Evolutionary conservation across 1,139 yeast species (phyloP), one percentile per base, ranked within the genome.

Genomic region (Diutina catenulata): DNA sequence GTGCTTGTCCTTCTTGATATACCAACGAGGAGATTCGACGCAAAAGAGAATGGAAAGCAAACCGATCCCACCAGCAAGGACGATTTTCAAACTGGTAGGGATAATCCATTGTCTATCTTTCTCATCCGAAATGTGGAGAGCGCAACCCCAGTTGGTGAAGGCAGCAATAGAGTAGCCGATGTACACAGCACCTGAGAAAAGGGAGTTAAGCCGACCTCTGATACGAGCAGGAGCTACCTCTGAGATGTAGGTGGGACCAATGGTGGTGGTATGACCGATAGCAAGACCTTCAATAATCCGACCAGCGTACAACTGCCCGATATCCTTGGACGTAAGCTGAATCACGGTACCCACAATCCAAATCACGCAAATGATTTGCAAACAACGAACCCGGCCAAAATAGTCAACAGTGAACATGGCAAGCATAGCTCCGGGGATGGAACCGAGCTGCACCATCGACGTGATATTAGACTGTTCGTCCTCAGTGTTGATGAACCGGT

Each of bases 361-460:
- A 35, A 61, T 44, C 7, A 59, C 41, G 48, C 69, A 61, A 21
- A 66, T 63, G 6, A 55, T 50, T 47, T 74, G 76, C 42, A 74
- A 53, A 6, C 78, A 60, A 44, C 74, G 56, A 37, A 73, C 60
- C 45, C 82, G 60, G 5, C 83, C 83, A 27, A 76, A 52, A 35
- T 56, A 59, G 49, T 76, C 82, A 29, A 68, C 73, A 3, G 71
- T 50, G 43, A 57, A 63, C 49, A 66, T 59, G 3, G 80, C 75
- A 26, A 74, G 42, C 9, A 74, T 40, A 15, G 75, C 61, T 18
- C 82, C 82, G 31, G 70, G 78, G 41, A 75, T 67, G 20, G 76
- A 67, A 3, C 81, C 81, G 33, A 75, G 52, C 48, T 73, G 78
- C 5, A 75, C 81, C 80, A 75, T 75, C 7, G 80, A 62, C 2